Base-by-base conservation (phyloP, 257 asterid species). In the Scutellaria minor region DNA sequence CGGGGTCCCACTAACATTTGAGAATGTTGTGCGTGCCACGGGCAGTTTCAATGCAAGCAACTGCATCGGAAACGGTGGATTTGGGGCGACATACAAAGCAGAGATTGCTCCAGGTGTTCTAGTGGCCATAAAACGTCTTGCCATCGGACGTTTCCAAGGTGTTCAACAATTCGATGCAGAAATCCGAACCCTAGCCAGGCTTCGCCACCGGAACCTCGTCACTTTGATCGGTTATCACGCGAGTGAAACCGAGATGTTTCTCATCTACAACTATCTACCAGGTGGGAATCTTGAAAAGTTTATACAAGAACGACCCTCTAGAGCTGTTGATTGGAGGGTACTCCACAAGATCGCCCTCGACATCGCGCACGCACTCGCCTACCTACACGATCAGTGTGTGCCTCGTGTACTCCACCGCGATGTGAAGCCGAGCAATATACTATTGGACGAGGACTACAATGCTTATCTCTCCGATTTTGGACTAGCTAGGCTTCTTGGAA, bases 381-480 rank as follows among this genome's bases (percentile, higher is more conserved):
- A 90, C 79, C 79, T 93, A 7, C 97, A 93, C 6, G 98, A 93
- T 56, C 96, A 88, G 72, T 93, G 98, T 52, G 96, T 85, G 13
- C 98, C 98, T 0, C 93, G 97, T 18, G 98, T 93, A 5, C 96
- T 90, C 61, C 98, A 93, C 50, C 93, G 98, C 6, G 98, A 93
- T 37, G 97, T 93, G 83, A 93, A 93, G 82, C 97, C 98, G 1
- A 91, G 98, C 80, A 93, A 93, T 55, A 91, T 93, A 58, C 46
- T 93, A 66, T 70, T 93, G 72, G 98, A 93, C 24, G 96, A 89
- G 82, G 97, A 93, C 14, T 78, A 76, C 78, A 90, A 83, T 8
- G 98, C 97, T 1, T 90, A 90, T 71, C 79, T 93, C 63, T 90
- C 98, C 0, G 98, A 90, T 75, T 93, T 93, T 62, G 97, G 98